Conservation (phyloP, 768 basidiomycete genomes). For the Termitomyces sp. region DNA sequence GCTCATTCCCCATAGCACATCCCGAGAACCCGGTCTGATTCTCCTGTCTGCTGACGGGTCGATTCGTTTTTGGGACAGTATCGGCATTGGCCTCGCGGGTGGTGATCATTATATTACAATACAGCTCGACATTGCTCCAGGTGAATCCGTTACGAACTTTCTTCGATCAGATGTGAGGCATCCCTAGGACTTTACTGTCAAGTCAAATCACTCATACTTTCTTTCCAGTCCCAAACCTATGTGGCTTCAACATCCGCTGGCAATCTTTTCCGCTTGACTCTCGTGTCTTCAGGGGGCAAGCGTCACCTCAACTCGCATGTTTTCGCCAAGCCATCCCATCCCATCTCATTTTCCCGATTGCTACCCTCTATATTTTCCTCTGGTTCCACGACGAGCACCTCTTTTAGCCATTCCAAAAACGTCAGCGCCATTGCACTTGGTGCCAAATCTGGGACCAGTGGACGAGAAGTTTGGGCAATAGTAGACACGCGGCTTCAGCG, state of each 20-base stretch:
- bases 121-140: slow-evolving; percentile 41
- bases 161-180: slow-evolving; percentile 56
- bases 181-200: slow-evolving; percentile 2
- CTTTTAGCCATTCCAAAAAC: slow-evolving; percentile 49
- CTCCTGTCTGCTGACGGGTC: slow-evolving; percentile 67
- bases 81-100: slow-evolving; percentile 78
- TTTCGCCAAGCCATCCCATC: slow-evolving; percentile 55
- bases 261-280: slow-evolving; percentile 54
- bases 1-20: slow-evolving; percentile 61
- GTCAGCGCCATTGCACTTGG: slow-evolving; percentile 61
- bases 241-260: slow-evolving; percentile 67
- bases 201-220: slow-evolving; percentile 1
- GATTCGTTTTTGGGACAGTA: slow-evolving; percentile 84
- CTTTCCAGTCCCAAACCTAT: slow-evolving; percentile 54
- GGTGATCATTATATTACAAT: slow-evolving; percentile 60
- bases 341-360: slow-evolving; percentile 35
- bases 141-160: slow-evolving; percentile 64
- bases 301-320: slow-evolving; percentile 50
- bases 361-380: slow-evolving; percentile 40
- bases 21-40: slow-evolving; percentile 85
- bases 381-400: slow-evolving; percentile 29
- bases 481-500: slow-evolving; percentile 64
- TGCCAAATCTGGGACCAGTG: slow-evolving; percentile 33
- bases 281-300: slow-evolving; percentile 67
- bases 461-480: slow-evolving; percentile 61